These are phyloP conservation scores for Myriosclerotinia duriaeana DNA, from an alignment of 2,329 filamentous ascomycete genomes.

Conservation along the genomic window DNA sequence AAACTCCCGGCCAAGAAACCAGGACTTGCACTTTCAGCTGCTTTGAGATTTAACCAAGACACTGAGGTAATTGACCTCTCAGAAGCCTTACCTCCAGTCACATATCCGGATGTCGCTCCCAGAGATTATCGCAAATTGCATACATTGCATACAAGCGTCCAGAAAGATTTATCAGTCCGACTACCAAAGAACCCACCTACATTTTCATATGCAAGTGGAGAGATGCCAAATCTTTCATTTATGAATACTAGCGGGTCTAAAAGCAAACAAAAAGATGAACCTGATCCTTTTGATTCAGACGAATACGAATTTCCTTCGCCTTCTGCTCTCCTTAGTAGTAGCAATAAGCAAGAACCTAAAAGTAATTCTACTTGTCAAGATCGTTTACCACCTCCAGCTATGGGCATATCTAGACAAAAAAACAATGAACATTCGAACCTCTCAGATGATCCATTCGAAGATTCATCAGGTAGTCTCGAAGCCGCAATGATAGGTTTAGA, in stretches of 20 bases:
- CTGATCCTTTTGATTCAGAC: constrained; percentile 26
- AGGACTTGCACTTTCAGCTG: neutral
- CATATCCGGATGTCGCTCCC: constrained; percentile 32
- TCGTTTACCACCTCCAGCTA: constrained; percentile 5
- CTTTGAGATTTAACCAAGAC: neutral
- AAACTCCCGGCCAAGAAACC: neutral
- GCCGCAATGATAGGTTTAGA: constrained; percentile 34
- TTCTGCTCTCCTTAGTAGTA: constrained; percentile 36
- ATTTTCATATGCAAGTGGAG: constrained; percentile 35
- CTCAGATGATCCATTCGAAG: constrained; percentile 12
- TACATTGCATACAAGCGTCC: constrained; percentile 38
- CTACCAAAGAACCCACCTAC: constrained; percentile 36
- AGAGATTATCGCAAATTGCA: constrained; percentile 38
- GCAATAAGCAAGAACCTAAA: neutral
- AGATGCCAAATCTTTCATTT: constrained; percentile 32
- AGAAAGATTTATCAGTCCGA: constrained; percentile 31
- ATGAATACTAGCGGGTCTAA: constrained; percentile 17
- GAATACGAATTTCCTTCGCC: constrained; percentile 44
- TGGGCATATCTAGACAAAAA: constrained; percentile 8
- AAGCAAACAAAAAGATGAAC: constrained; percentile 12
- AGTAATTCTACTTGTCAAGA: neutral
- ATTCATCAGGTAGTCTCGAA: constrained; percentile 30
- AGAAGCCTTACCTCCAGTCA: constrained; percentile 22
- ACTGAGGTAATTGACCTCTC: constrained; percentile 39
- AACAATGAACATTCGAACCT: neutral